Evolutionary conservation across 257 asterid species (phyloP).

Genomic region (Linderniella brevidens): DNA sequence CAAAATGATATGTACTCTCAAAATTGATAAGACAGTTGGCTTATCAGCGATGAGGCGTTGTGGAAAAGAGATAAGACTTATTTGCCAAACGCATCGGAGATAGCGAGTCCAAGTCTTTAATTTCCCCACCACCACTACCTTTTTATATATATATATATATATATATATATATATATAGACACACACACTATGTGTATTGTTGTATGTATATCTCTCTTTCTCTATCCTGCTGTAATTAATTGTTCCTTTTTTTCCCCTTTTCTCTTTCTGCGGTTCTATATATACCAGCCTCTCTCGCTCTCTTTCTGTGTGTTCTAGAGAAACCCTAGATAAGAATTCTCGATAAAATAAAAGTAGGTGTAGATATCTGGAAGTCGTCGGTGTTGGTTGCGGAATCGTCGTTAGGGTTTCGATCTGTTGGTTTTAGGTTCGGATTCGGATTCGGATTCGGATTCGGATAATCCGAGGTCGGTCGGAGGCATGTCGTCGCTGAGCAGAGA

Average conservation of each 20-base stretch:
- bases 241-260: neutral
- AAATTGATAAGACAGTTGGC: neutral
- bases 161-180: too few relatives aligned
- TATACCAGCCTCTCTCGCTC: too few relatives aligned
- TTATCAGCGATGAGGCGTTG: neutral
- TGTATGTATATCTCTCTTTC: neutral
- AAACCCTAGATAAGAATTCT: slow-evolving; percentile 1
- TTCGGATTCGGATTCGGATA: neutral
- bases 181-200: too few relatives aligned
- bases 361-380: neutral
- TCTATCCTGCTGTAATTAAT: neutral
- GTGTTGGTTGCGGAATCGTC: neutral
- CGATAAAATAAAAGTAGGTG: neutral
- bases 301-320: slow-evolving; percentile 1
- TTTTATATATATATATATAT: neutral
- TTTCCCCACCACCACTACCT: slow-evolving; percentile 5
- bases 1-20: too few relatives aligned
- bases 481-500: slow-evolving; percentile 98
- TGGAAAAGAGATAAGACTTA: neutral
- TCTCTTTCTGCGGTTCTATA: neutral
- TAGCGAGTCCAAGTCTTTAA: neutral
- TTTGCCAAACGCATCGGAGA: slow-evolving; percentile 3
- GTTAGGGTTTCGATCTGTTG: slow-evolving; percentile 2
- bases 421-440: neutral
- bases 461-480: slow-evolving; percentile 24